A percentile compares a stretch with the other conserved stretches of the same genome.
Evolutionary conservation across 2,329 filamentous ascomycete species (phyloP).

Genomic region (Colletotrichum liaoningense): DNA sequence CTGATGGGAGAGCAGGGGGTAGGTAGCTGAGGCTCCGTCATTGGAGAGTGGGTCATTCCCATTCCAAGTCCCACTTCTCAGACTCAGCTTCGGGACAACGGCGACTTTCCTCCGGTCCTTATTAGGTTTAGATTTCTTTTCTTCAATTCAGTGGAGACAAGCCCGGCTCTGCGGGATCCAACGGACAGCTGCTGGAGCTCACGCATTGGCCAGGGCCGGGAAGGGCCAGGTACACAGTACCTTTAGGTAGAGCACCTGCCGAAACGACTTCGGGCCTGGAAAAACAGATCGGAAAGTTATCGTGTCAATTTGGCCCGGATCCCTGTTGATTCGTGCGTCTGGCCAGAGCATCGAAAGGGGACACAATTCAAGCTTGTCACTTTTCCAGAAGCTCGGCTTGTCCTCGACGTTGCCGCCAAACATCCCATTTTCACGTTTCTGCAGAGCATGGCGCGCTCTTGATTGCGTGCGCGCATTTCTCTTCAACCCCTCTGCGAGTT

Average conservation of each 20-base stretch:
- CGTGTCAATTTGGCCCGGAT: slow-evolving; percentile 37
- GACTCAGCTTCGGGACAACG: not conserved
- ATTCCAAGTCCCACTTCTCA: not conserved
- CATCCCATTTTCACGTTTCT: not conserved
- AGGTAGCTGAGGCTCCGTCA: slow-evolving; percentile 14
- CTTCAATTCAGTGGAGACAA: not conserved
- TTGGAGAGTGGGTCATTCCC: not conserved
- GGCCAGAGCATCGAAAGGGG: slow-evolving; percentile 23
- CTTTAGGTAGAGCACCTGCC: not conserved
- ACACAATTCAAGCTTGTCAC: slow-evolving; percentile 29
- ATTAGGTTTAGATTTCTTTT: not conserved
- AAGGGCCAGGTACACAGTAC: too few species aligned
- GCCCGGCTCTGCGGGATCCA: not conserved
- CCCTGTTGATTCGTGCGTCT: slow-evolving; percentile 31
- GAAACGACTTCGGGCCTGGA: slow-evolving; percentile 18
- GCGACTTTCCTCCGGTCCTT: not conserved
- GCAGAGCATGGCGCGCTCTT: slow-evolving; percentile 33
- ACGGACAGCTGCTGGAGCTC: slow-evolving; percentile 6
- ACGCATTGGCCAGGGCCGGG: slow-evolving; percentile 1
- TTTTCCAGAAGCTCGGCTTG: slow-evolving; percentile 14
- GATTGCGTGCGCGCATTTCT: slow-evolving; percentile 21
- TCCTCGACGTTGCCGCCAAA: not conserved
- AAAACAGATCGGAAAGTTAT: slow-evolving; percentile 38
- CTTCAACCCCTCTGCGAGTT: not conserved
- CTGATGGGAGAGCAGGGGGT: slow-evolving; percentile 2